Evolutionary conservation across 768 basidiomycete genomes (phyloP), one percentile per base, ranked within the genome.

Genomic region (Suillus sp.): DNA sequence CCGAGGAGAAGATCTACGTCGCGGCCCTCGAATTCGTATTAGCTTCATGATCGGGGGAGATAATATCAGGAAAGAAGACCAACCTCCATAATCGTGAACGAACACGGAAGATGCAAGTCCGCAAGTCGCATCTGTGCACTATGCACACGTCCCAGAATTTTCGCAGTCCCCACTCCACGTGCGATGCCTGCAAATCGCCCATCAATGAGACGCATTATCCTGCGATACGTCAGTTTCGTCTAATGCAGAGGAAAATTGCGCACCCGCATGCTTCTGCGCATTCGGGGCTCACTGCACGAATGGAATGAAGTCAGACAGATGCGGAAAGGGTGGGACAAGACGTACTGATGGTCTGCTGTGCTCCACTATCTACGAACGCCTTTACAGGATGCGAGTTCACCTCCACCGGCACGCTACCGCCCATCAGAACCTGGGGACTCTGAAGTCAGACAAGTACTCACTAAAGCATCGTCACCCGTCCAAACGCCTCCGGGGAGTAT

Each of bases 291-390:
- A 96, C 95, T 96, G 37, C 35, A 63, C 10, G 62, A 61, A 30
- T 59, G 64, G 59, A 47, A 27, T 59, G 64, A 58, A 47, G 16
- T 62, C 60, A 66, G 55, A 35, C 4, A 9, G 10, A 3, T 27
- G 10, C 50, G 9, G 3, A 2, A 4, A 50, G 3, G 47, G 43
- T 20, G 32, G 32, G 56, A 38, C 13, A 35, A 27, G 14, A 79
- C 90, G 70, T 70, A 96, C 96, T 98, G 78, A 98, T 98, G 1
- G 96, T 99, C 66, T 87, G 87, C 71, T 99, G 97, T 13, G 97
- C 97, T 47, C 96, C 97, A 67, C 95, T 97, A 74, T 99, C 97
- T 48, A 99, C 97, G 69, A 99, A 99, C 0, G 97, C 97, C 75
- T 94, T 96, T 42, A 99, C 87, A 4, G 91, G 90, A 64, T 84